Conservation (phyloP, 2,329 filamentous ascomycete genomes). For the Hawksworthiomyces lignivorus region DNA sequence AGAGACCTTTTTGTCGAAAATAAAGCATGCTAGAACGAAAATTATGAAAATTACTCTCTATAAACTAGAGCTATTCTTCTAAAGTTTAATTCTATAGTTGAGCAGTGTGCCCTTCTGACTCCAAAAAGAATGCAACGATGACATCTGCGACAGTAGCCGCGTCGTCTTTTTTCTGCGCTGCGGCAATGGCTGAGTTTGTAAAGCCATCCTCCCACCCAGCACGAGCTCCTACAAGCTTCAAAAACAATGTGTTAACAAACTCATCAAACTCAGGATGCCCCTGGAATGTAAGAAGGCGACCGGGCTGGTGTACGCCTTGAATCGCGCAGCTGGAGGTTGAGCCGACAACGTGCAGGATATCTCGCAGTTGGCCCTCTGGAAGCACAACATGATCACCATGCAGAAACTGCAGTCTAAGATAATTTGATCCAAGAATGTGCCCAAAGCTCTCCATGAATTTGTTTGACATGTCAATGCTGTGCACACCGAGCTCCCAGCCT, state of each 20-base stretch:
- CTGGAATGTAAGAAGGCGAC: slow-evolving; percentile 31
- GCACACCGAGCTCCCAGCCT: slow-evolving; percentile 26
- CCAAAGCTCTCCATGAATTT: slow-evolving; percentile 16
- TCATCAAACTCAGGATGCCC: slow-evolving; percentile 36
- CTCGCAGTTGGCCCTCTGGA: slow-evolving; percentile 9
- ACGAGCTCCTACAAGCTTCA: slow-evolving; percentile 26
- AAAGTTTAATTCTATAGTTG: no score
- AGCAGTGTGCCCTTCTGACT: no score
- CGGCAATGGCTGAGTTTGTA: slow-evolving; percentile 17
- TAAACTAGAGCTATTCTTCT: no score
- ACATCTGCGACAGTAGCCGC: slow-evolving; percentile 22
- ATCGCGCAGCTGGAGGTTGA: slow-evolving; percentile 24
- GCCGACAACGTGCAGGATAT: slow-evolving; percentile 18
- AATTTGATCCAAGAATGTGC: background rate
- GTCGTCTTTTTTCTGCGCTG: slow-evolving; percentile 20
- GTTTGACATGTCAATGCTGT: slow-evolving; percentile 18
- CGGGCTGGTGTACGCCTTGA: slow-evolving; percentile 31
- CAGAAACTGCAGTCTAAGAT: slow-evolving; percentile 28
- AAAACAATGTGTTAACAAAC: slow-evolving; percentile 30
- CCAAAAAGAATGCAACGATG: slow-evolving; percentile 25
- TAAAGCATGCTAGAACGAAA: no score
- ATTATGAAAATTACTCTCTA: no score
- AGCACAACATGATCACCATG: slow-evolving; percentile 26
- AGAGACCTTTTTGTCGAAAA: slow-evolving; percentile 1
- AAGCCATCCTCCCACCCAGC: slow-evolving; percentile 17